Base-by-base conservation (phyloP, 306 rosid species). In the Acacia crassicarpa region DNA sequence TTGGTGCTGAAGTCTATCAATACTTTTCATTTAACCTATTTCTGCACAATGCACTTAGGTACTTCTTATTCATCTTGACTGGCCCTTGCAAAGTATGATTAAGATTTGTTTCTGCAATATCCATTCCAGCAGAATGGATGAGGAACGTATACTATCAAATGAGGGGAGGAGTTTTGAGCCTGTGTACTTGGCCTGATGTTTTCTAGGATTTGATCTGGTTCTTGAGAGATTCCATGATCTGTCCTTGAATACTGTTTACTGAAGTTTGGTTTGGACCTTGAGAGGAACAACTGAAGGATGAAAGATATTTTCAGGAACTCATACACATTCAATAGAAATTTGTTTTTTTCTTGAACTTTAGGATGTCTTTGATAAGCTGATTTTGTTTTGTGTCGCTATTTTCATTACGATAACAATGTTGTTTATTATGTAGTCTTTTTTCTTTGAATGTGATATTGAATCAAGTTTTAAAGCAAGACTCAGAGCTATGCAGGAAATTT, bases 1-100 rank as follows among this genome's bases (percentile, higher is more conserved):
- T 95, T 65, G 68, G 98, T 90, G 70, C 67, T 66, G n/a, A 17
- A 12, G 33, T 62, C 79, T 80, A 58, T 61, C 63, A 83, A 25
- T 67, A 38, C 61, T 38, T 58, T 49, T 85, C 75, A 67, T 71
- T 43, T 74, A 32, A 43, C 79, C 79, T 25, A 48, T 63, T 70
- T 73, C 58, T 23, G 27, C 48, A 58, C 65, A 53, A 32, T 20
- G 69, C 20, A 63, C 69, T 30, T 14, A 11, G 9, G n/a, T 67
- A 46, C 41, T n/a, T 71, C 76, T 70, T 82, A 6, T 51, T 76
- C 58, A 76, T 19, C 70, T 74, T 65, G 4, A 32, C 22, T 43
- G 61, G 19, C 25, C 76, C 46, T 54, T 83, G 71, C 43, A 76
- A 25, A 23, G 17, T 25, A 56, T 44, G 80, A 43, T 8, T 41